These are phyloP conservation scores for Eurotiales sp. DNA, from an alignment of 2,329 filamentous ascomycete species.

Conservation along the genomic window DNA sequence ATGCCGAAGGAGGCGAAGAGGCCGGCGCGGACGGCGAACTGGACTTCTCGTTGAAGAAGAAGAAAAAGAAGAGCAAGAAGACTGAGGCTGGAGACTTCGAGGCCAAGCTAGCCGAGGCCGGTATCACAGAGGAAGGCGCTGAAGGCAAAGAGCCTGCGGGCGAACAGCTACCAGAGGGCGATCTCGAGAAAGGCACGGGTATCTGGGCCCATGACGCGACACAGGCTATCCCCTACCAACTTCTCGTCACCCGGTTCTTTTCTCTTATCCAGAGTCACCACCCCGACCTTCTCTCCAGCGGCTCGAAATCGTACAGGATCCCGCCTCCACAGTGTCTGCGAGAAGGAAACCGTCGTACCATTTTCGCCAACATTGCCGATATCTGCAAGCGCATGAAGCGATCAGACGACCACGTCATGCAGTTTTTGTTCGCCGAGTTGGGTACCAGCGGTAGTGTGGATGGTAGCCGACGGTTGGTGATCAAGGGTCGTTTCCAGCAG, in stretches of 20 bases:
- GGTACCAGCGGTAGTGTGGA: conserved; percentile 95
- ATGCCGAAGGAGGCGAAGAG: conserved; percentile 47
- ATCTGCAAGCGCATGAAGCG: conserved; percentile 99
- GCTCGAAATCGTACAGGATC: conserved; percentile 96
- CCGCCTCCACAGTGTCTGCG: conserved; percentile 96
- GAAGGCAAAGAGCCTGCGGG: conserved; percentile 52
- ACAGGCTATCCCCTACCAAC: conserved; percentile 74
- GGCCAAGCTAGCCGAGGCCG: conserved; percentile 61
- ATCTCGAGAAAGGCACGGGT: conserved; percentile 82
- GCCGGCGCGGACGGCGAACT: conserved; percentile 55
- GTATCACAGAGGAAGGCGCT: conserved; percentile 56
- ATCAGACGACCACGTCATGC: conserved; percentile 93
- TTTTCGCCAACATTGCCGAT: conserved; percentile 98
- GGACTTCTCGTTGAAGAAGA: conserved; percentile 74
- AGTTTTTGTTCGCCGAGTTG: conserved; percentile 96
- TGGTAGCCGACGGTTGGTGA: conserved; percentile 86
- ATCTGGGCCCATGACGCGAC: conserved; percentile 83
- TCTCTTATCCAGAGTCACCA: conserved; percentile 91
- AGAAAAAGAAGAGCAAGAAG: conserved; percentile 71
- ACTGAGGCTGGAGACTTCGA: conserved; percentile 62
- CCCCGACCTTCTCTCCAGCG: conserved; percentile 86
- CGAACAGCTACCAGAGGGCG: conserved; percentile 61
- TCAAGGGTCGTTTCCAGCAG: conserved; percentile 99
- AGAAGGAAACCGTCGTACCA: conserved; percentile 99
- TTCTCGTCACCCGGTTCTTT: conserved; percentile 91